These are phyloP conservation scores for Peronosclerospora sorghi DNA, from an alignment of 352 stramenopile species.

Conservation along the genomic window DNA sequence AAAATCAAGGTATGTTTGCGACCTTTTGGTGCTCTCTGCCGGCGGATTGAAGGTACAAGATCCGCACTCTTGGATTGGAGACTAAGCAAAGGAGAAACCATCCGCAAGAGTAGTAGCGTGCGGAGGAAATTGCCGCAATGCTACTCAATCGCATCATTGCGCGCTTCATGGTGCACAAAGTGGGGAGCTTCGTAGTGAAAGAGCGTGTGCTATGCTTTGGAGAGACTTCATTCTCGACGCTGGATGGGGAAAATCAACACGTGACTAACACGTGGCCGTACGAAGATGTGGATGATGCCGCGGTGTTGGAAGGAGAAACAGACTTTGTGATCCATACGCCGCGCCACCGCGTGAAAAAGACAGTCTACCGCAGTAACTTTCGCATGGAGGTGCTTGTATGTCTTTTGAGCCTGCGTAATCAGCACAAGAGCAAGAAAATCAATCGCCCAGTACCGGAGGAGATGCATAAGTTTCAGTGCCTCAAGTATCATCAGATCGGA, in stretches of 20 bases:
- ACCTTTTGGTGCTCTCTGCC: slow-evolving; percentile 23
- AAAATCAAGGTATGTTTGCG: neutral
- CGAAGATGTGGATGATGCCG: slow-evolving; percentile 56
- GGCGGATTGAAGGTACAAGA: neutral
- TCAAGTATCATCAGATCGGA: slow-evolving; percentile 49
- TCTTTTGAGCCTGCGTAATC: slow-evolving; percentile 59
- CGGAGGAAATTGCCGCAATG: slow-evolving; percentile 10
- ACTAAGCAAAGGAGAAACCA: neutral
- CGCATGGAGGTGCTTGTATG: slow-evolving; percentile 78
- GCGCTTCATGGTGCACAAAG: slow-evolving; percentile 79
- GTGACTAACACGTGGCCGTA: slow-evolving; percentile 79
- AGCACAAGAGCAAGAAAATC: slow-evolving; percentile 37
- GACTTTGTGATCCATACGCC: slow-evolving; percentile 72
- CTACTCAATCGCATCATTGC: slow-evolving; percentile 50
- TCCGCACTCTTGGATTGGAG: slow-evolving; percentile 1
- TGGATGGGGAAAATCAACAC: slow-evolving; percentile 55
- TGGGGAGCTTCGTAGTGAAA: slow-evolving; percentile 76
- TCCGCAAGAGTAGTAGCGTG: neutral
- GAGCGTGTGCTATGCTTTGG: slow-evolving; percentile 76
- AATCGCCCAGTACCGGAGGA: slow-evolving; percentile 17
- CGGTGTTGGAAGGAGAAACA: slow-evolving; percentile 56
- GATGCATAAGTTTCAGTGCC: slow-evolving; percentile 34
- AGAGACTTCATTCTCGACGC: slow-evolving; percentile 59
- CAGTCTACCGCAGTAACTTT: slow-evolving; percentile 67
- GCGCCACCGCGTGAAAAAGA: slow-evolving; percentile 72